These are phyloP conservation scores for Phytopythium cucurbitacearum DNA, from an alignment of 352 stramenopile genomes.

Conservation along the genomic window DNA sequence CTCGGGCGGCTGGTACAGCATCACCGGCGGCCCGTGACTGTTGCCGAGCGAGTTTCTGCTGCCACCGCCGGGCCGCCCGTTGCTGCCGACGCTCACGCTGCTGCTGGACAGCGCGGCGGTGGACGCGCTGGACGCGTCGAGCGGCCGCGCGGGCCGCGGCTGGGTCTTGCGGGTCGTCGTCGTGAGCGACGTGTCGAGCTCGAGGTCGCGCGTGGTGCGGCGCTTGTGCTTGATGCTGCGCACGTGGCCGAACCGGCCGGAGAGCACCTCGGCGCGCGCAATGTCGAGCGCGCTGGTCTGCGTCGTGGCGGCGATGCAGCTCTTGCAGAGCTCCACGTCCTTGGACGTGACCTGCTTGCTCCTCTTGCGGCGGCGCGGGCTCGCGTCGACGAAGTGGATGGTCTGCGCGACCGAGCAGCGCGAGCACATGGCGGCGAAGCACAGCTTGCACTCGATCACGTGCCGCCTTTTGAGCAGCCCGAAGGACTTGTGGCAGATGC, in stretches of 20 bases:
- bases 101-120: too few species aligned
- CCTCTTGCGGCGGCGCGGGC: conserved; percentile 16
- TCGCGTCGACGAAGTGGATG: conserved; percentile 31
- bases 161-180: too few species aligned
- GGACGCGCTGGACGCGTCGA: too few species aligned
- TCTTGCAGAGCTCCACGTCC: conserved; percentile 32
- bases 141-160: too few species aligned
- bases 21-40: conserved; percentile 8
- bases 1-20: conserved; percentile 19
- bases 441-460: conserved; percentile 38
- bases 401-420: conserved; percentile 39
- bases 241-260: conserved; percentile 23
- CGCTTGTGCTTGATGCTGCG: conserved; percentile 1
- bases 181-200: too few species aligned
- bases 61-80: background rate
- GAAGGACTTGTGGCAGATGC: conserved; percentile 40
- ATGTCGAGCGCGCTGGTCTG: conserved; percentile 38
- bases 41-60: background rate
- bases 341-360: conserved; percentile 33
- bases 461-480: conserved; percentile 20
- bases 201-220: too few species aligned
- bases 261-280: conserved; percentile 33
- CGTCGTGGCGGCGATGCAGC: conserved; percentile 23
- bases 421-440: conserved; percentile 35
- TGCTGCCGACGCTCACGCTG: too few species aligned